Evolutionary conservation across 73 alveolate genomes (phyloP), one percentile per base, ranked within the genome.

Genomic region (Symbiodinium pilosum): DNA sequence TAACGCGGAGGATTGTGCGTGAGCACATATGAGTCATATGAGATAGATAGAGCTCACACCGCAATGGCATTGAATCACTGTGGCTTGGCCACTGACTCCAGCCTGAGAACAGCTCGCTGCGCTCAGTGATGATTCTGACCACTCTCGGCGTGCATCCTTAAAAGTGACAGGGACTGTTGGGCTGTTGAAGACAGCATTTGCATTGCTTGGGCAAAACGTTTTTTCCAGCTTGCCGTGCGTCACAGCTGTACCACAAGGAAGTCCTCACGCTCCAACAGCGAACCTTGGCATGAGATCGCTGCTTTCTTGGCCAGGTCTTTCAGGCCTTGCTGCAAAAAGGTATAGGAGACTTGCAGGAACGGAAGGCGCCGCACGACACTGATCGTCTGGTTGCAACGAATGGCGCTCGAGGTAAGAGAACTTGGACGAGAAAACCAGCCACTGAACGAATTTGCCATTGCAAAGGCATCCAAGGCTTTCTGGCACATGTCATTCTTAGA

Each of bases 61-160:
- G 26, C 2, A 12, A 9, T 54, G 73, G n/a, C n/a, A n/a, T n/a
- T n/a, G n/a, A n/a, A n/a, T n/a, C n/a, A n/a, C n/a, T n/a, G n/a
- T n/a, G n/a, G n/a, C n/a, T n/a, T n/a, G n/a, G n/a, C n/a, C n/a
- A n/a, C n/a, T n/a, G n/a, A n/a, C n/a, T n/a, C n/a, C 21, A 14
- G 38, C 81, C 81, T 64, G 81, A 14, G 81, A 64, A 38, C 81
- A 64, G 81, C 81, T 64, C 39, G 81, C 81, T 20, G 81, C 81
- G 38, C 81, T 64, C 12, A 64, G 81, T 38, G 81, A 64, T 64
- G 81, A 64, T n/a, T 64, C 81, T 28, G 81, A 64, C 81, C 81
- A 64, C 38, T 64, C 81, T 26, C 81, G 81, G 38, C 81, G 81
- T 38, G 81, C 1, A 38, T 64, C 81, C 81, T 64, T 64, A 64